phyloP scores from a whole-genome alignment of 768 basidiomycete genomes.

The Termitomyces sp. region DNA sequence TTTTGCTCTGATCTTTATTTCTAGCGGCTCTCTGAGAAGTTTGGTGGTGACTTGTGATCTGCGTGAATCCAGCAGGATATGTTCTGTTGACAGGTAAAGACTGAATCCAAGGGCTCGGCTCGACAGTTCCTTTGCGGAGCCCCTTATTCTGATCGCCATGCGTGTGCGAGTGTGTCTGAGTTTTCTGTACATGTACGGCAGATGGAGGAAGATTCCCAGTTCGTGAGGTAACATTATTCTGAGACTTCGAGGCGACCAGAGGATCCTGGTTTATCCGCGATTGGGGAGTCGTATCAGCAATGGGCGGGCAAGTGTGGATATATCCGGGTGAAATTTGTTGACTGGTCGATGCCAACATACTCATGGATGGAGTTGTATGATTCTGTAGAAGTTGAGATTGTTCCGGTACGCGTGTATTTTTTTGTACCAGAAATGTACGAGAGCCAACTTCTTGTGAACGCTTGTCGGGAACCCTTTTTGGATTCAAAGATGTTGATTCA shows the following conservation, averaged over 20 bases:
- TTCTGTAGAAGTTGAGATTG: not conserved
- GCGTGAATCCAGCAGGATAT: not conserved
- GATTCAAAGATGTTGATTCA: not conserved
- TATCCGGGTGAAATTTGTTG: not conserved
- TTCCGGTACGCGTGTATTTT: not conserved
- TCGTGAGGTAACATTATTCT: not conserved
- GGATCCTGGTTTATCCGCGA: not conserved
- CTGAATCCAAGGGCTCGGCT: not conserved
- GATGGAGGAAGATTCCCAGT: not conserved
- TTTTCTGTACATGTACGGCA: not conserved
- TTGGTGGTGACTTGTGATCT: not conserved
- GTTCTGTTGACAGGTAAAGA: not conserved
- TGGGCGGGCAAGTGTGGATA: not conserved
- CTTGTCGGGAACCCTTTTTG: not conserved
- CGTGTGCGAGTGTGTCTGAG: not conserved
- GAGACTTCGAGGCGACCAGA: not conserved
- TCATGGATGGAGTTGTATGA: not conserved
- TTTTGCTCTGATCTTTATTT: conserved; percentile 1
- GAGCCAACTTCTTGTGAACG: not conserved
- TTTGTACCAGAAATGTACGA: not conserved
- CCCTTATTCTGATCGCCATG: not conserved
- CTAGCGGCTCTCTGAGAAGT: not conserved
- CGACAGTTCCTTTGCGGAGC: not conserved
- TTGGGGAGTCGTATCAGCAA: not conserved
- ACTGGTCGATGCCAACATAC: not conserved